Conservation (phyloP, 805 yeast genomes). For the Metschnikowia anglica region DNA sequence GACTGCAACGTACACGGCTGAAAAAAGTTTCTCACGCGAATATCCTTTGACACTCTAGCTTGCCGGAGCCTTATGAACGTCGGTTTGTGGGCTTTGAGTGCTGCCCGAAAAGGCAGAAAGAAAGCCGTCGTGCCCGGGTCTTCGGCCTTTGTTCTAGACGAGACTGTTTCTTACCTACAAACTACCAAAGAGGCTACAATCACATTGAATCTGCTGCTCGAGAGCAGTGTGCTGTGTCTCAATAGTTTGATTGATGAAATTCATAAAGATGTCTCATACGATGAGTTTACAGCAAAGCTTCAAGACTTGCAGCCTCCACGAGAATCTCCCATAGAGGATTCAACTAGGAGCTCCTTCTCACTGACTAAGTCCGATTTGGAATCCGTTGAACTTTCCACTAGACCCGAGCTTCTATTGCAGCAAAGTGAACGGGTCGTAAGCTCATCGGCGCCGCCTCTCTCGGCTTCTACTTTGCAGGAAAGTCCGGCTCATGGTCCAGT, state of each 20-base stretch:
- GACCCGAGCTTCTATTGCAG: conserved; percentile 12
- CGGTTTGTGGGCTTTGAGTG: conserved; percentile 35
- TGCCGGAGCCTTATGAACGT: conserved; percentile 3
- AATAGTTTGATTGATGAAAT: conserved; percentile 15
- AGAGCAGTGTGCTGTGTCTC: conserved; percentile 9
- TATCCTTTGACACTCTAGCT: background rate
- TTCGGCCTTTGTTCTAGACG: conserved; percentile 50
- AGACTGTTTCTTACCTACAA: conserved; percentile 28
- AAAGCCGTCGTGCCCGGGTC: conserved; percentile 48
- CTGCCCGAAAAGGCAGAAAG: conserved; percentile 27
- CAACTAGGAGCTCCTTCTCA: conserved; percentile 4
- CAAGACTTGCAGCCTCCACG: conserved; percentile 37
- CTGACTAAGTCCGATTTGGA: conserved; percentile 6
- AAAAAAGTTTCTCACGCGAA: background rate
- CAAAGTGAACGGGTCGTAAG: conserved; percentile 8
- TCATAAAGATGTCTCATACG: conserved; percentile 40
- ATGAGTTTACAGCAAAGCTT: conserved; percentile 38
- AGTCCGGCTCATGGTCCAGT: background rate
- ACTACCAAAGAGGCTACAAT: conserved; percentile 39
- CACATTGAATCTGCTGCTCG: conserved; percentile 19
- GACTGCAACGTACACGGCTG: background rate
- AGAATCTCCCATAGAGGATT: conserved; percentile 6
- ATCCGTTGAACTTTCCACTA: conserved; percentile 3
- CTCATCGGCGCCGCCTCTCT: background rate
- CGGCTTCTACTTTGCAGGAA: background rate